Percentiles rank a stretch among this genome's conserved stretches.
These are phyloP conservation scores for Suhomyces wounanorum DNA, from an alignment of 1,139 yeast genomes.

Conservation along the genomic window DNA sequence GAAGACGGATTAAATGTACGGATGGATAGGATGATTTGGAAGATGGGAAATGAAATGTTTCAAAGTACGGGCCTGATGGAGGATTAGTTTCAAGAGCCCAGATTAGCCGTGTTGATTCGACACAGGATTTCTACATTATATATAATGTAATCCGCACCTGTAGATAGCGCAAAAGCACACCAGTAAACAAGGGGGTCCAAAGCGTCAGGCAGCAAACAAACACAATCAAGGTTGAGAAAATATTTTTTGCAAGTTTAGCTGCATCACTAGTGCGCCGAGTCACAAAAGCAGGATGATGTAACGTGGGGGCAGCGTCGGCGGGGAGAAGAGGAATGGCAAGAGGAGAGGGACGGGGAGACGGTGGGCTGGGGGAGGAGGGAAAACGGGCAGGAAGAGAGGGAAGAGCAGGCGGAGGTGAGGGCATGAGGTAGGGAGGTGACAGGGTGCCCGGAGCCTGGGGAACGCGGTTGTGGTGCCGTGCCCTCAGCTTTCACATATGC, in stretches of 20 bases:
- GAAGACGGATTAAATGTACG: background rate
- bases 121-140: slow-evolving; percentile 10
- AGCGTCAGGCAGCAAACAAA: slow-evolving; percentile 15
- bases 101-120: slow-evolving; percentile 3
- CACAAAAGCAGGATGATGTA: slow-evolving; percentile 9
- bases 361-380: background rate
- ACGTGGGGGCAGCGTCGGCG: slow-evolving; percentile 1
- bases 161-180: slow-evolving; percentile 8
- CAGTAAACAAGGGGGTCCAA: slow-evolving; percentile 12
- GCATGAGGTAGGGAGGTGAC: background rate
- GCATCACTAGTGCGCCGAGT: slow-evolving; percentile 7
- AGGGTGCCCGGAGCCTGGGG: background rate
- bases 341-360: background rate
- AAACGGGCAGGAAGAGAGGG: too few relatives aligned
- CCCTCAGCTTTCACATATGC: background rate
- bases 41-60: background rate
- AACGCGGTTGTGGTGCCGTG: background rate
- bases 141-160: slow-evolving; percentile 7
- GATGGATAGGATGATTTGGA: background rate
- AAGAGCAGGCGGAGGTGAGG: background rate
- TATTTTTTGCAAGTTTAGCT: slow-evolving; percentile 6
- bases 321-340: background rate
- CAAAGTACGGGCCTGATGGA: background rate
- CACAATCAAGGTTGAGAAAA: slow-evolving; percentile 9
- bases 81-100: slow-evolving; percentile 4